Percentiles rank a stretch among this genome's conserved stretches.
These are phyloP conservation scores for Whalleya microplaca DNA, from an alignment of 2,329 filamentous ascomycete species.

Conservation along the genomic window DNA sequence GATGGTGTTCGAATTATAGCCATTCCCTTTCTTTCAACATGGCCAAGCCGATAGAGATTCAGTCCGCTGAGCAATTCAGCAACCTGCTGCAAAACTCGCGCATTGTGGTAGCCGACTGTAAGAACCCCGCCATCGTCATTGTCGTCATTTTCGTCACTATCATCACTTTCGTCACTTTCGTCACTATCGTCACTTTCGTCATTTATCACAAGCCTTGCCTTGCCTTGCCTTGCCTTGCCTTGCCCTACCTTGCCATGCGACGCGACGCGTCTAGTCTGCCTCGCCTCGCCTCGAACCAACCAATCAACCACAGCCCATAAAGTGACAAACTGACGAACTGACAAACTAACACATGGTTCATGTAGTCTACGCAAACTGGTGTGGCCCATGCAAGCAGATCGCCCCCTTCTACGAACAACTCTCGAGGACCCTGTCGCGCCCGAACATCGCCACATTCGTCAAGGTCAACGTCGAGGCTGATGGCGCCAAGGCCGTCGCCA, in stretches of 20 bases:
- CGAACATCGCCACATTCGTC: constrained; percentile 77
- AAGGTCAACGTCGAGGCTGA: constrained; percentile 86
- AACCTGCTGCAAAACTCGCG: constrained; percentile 70
- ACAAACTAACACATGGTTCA: too few relatives aligned
- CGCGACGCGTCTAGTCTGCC: constrained; percentile 24
- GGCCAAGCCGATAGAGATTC: constrained; percentile 53
- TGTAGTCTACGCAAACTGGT: constrained; percentile 87
- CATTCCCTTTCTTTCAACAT: constrained; percentile 32
- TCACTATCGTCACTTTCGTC: constrained; percentile 35
- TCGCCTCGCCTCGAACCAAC: too few relatives aligned
- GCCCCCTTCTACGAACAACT: constrained; percentile 82
- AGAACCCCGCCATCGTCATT: constrained; percentile 41
- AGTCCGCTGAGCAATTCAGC: constrained; percentile 66
- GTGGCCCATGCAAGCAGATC: constrained; percentile 80
- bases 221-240: too few relatives aligned
- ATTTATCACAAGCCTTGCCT: constrained; percentile 10
- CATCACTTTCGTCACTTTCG: constrained; percentile 3
- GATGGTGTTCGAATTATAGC: too few relatives aligned
- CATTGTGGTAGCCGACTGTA: constrained; percentile 88
- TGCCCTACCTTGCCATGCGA: constrained; percentile 11
- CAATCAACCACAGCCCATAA: too few relatives aligned
- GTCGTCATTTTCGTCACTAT: not conserved
- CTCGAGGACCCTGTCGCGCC: constrained; percentile 69
- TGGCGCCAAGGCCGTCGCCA: constrained; percentile 64
- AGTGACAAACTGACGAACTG: too few relatives aligned